Conservation (phyloP, 495 filamentous ascomycete species). For the Penicillium mononematosum region DNA sequence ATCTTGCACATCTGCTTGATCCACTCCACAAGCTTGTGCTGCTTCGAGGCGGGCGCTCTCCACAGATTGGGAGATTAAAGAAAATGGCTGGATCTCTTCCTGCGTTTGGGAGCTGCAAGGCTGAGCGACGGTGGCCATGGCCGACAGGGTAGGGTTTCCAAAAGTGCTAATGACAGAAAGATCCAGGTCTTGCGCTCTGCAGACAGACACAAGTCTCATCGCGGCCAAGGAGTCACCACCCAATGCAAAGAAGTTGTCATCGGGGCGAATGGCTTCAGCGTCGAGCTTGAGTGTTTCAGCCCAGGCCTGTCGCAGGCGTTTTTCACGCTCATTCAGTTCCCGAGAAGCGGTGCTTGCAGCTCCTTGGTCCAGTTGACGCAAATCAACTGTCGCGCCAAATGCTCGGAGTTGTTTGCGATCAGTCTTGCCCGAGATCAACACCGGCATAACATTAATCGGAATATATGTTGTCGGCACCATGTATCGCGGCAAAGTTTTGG, state of each 20-base stretch:
- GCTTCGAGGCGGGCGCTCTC: conserved; percentile 34
- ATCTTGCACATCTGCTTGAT: conserved; percentile 37
- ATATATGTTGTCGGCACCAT: conserved; percentile 49
- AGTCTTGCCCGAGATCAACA: conserved; percentile 45
- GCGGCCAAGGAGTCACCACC: conserved; percentile 64
- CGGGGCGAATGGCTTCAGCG: conserved; percentile 28
- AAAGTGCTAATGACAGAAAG: conserved; percentile 46
- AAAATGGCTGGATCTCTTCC: conserved; percentile 31
- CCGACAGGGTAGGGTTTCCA: conserved; percentile 46
- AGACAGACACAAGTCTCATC: conserved; percentile 49
- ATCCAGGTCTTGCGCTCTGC: conserved; percentile 32
- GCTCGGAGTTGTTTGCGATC: conserved; percentile 41
- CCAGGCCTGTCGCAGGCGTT: conserved; percentile 44
- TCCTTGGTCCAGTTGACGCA: conserved; percentile 31
- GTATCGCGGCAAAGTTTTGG: conserved; percentile 40
- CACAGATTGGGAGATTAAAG: conserved; percentile 33
- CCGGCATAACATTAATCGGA: conserved; percentile 39
- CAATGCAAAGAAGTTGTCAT: conserved; percentile 57
- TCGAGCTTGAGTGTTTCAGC: conserved; percentile 39
- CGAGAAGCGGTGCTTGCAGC: conserved; percentile 16
- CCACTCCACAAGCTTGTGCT: conserved; percentile 28
- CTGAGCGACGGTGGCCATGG: conserved; percentile 32
- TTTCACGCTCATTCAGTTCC: conserved; percentile 38
- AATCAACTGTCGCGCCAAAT: conserved; percentile 33
- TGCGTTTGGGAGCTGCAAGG: conserved; percentile 12